phyloP scores from a whole-genome alignment of 768 basidiomycete genomes.

The Leccinum disarticulatum region DNA sequence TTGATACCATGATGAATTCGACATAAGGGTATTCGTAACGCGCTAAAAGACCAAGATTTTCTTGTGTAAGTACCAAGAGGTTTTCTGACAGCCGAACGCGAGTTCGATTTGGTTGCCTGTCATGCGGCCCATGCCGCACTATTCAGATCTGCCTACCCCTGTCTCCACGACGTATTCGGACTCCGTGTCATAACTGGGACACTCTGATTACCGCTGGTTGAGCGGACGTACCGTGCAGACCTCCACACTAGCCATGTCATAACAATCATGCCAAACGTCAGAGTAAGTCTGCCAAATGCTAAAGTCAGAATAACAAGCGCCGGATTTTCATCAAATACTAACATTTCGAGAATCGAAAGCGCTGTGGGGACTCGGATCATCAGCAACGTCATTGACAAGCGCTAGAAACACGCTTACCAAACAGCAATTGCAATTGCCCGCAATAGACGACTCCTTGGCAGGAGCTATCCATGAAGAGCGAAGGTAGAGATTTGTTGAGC shows the following conservation, averaged over 20 bases:
- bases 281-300: conserved; percentile 36
- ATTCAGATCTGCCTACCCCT: conserved; percentile 6
- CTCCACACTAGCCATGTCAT: conserved; percentile 55
- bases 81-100: neutral
- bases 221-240: conserved; percentile 40
- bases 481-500: conserved; percentile 50
- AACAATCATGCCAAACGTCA: conserved; percentile 48
- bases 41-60: neutral
- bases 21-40: conserved; percentile 2
- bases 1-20: conserved; percentile 1
- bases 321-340: conserved; percentile 17
- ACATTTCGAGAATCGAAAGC: conserved; percentile 57
- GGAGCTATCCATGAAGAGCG: conserved; percentile 38
- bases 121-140: conserved; percentile 4
- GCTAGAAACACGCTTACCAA: conserved; percentile 37
- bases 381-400: neutral
- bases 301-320: conserved; percentile 9
- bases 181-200: conserved; percentile 19
- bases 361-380: conserved; percentile 27
- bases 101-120: neutral
- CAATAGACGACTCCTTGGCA: conserved; percentile 53
- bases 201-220: conserved; percentile 31
- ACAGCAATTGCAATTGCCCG: conserved; percentile 52
- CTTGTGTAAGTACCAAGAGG: neutral
- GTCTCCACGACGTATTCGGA: conserved; percentile 4